Evolutionary conservation across 345 rosid species (phyloP), one percentile per base, ranked within the genome.

Genomic region (Angophora floribunda): DNA sequence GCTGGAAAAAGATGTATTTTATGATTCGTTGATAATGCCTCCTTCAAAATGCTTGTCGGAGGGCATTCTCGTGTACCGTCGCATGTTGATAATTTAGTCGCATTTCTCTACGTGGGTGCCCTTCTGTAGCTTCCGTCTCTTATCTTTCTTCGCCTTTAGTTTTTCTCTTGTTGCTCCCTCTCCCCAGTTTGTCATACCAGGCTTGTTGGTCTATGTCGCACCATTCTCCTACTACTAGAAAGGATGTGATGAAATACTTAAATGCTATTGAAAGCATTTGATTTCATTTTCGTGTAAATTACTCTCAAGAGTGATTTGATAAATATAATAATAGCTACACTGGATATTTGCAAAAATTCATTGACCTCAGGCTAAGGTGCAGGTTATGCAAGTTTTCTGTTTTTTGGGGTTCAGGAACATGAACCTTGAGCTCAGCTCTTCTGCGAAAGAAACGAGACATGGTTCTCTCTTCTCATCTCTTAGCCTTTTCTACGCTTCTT

Each of bases 1-100:
- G 90, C 92, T 85, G 90, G 91, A 90, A 88, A 36, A 55, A 70
- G 90, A 65, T 70, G 85, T 63, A 88, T 89, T 90, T 89, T 87
- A 89, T 88, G 88, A 88, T 91, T 87, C 61, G 88, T 86, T 89
- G 89, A 91, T 87, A 59, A 86, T 70, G 91, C 88, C 91, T 86
- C 89, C 87, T 90, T 88, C 78, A 84, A 75, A 89, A 86, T 49
- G 89, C 85, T 85, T 85, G 87, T 87, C 55, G 85, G 87, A 86
- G 89, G 91, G 91, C 90, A 90, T 89, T 91, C 86, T 52, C 70
- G 52, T 92, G 89, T 89, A 87, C 85, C 91, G 55, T 87, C 57
- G 82, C 86, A 89, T 75, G 92, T 91, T 87, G 85, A 52, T 89
- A 88, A 85, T 91, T 90, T 89, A 89, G 90, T 91, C 86, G 59